These are phyloP conservation scores for Leccinum cinnamomeum DNA, from an alignment of 1,284 basidiomycete genomes.

Conservation along the genomic window DNA sequence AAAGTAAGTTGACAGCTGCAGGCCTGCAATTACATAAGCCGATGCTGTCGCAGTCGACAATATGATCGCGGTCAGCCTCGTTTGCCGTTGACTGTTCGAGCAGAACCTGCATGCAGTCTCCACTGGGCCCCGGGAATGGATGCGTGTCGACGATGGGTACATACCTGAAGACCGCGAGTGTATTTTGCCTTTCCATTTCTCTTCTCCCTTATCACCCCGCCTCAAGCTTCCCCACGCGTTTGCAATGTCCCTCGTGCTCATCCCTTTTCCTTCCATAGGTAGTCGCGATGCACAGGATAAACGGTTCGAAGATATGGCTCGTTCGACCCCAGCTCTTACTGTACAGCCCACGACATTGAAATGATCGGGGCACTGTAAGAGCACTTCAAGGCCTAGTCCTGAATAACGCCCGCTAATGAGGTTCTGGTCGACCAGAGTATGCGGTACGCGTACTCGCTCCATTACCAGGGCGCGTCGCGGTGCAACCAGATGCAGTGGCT, in stretches of 20 bases:
- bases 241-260: neutral
- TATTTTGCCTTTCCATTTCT: too few species aligned
- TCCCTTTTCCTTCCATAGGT: conserved; percentile 20
- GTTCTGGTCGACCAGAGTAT: conserved; percentile 28
- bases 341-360: conserved; percentile 44
- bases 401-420: conserved; percentile 29
- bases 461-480: conserved; percentile 26
- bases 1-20: too few species aligned
- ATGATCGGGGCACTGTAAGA: conserved; percentile 40
- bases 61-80: too few species aligned
- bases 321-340: conserved; percentile 40
- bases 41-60: too few species aligned
- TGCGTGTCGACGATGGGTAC: too few species aligned
- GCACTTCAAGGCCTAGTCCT: conserved; percentile 33
- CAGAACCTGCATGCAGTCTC: too few species aligned
- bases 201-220: too few species aligned
- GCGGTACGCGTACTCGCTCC: conserved; percentile 32
- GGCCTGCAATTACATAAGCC: too few species aligned
- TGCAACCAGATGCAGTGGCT: too few species aligned
- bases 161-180: too few species aligned
- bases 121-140: too few species aligned
- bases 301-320: conserved; percentile 37
- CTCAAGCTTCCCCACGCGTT: neutral
- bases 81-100: too few species aligned
- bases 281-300: conserved; percentile 29